phyloP scores from a whole-genome alignment of 177 flowering plant genomes.

The Vitis hybrid region DNA sequence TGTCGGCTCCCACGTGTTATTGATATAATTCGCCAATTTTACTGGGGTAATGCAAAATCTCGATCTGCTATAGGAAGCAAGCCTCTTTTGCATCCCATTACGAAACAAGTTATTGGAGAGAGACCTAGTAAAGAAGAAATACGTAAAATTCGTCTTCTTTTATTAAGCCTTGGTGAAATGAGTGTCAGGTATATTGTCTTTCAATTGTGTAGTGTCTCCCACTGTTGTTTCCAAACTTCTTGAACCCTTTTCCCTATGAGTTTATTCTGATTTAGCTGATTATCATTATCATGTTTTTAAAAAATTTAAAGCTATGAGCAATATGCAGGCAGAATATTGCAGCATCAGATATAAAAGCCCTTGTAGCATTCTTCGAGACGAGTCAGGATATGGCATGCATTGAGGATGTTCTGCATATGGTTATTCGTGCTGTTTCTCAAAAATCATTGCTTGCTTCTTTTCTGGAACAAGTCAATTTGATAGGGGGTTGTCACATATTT shows the following conservation, averaged over 20 bases:
- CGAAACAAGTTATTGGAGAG: slow-evolving; percentile 60
- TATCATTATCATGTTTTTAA: neutral
- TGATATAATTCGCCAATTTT: slow-evolving; percentile 77
- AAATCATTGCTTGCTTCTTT: slow-evolving; percentile 74
- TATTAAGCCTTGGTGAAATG: slow-evolving; percentile 98
- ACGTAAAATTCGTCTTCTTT: slow-evolving; percentile 89
- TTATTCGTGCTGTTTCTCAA: slow-evolving; percentile 85
- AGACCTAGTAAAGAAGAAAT: slow-evolving; percentile 80
- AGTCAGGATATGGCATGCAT: slow-evolving; percentile 90
- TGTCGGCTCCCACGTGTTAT: slow-evolving; percentile 83
- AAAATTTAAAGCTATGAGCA: slow-evolving; percentile 3
- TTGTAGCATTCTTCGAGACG: slow-evolving; percentile 80
- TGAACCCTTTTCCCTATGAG: neutral
- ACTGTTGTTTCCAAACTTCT: neutral
- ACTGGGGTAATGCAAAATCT: slow-evolving; percentile 65
- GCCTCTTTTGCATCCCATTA: slow-evolving; percentile 60
- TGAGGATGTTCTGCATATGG: slow-evolving; percentile 95
- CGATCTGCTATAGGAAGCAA: slow-evolving; percentile 55
- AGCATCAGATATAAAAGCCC: slow-evolving; percentile 75
- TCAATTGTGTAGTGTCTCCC: neutral
- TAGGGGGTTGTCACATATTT: slow-evolving; percentile 91
- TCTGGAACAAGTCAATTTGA: slow-evolving; percentile 80
- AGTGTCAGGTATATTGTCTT: slow-evolving; percentile 69
- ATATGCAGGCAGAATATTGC: slow-evolving; percentile 79
- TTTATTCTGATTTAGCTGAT: neutral